Evolutionary conservation across 768 basidiomycete species (phyloP), one percentile per base, ranked within the genome.

Genomic region (Boletus sensibilis): DNA sequence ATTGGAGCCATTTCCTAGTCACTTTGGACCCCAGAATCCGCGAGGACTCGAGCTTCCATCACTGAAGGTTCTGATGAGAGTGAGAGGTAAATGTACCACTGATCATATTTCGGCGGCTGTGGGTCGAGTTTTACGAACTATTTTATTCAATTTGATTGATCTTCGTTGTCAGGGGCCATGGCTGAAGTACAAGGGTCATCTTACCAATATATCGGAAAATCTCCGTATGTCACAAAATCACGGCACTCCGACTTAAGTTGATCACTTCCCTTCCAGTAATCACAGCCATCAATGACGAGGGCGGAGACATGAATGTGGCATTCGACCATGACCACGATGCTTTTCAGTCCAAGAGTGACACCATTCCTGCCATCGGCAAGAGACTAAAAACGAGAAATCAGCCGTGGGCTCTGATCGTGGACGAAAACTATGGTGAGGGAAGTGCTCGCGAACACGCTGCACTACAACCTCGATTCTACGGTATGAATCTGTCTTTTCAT

Each of bases 71-170:
- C 72, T 99, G 48, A 84, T 98, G 82, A 78, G 94, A 31, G 92
- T 98, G 8, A 79, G 91, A 61, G 97, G 97, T n/a, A 98, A 99
- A 75, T 99, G 97, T 72, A 99, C 97, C 13, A 99, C 97, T 18
- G 97, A 99, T 67, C 97, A 98, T 69, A 99, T 98, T 55, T 94
- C 92, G 34, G 97, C 97, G 38, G 97, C 97, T 33, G 90, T 91
- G 63, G 49, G 86, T 75, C 39, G n/a, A 33, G 16, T 21, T 47
- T 45, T 41, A 33, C 34, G 6, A n/a, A 35, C 8, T 33, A 31
- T 21, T 35, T 16, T 23, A 53, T 34, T 53, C 34, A 48, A 27
- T 35, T 41, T 56, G 40, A 57, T 27, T 41, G 11, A 58, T 25
- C 35, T 14, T 57, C 39, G 23, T 57, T 42, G 53, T 23, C 65